These are phyloP conservation scores for Xylaria longipes DNA, from an alignment of 495 filamentous ascomycete genomes.

Conservation along the genomic window DNA sequence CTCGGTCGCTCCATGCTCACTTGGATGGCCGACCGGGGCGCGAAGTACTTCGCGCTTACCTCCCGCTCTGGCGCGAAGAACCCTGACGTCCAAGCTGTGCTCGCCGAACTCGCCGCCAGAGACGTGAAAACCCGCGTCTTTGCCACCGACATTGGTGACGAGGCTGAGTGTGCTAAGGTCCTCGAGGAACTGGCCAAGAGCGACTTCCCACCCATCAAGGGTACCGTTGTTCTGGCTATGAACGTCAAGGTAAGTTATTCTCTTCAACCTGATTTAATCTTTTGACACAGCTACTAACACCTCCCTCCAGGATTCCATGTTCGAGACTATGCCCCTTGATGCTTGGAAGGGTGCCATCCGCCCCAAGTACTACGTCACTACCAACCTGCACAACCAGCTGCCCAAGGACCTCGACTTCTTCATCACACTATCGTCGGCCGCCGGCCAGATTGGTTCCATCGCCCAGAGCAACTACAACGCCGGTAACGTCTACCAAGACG, in stretches of 20 bases:
- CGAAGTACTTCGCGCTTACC: slow-evolving; percentile 56
- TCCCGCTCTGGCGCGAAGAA: slow-evolving; percentile 54
- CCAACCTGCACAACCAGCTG: slow-evolving; percentile 57
- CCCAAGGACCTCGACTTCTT: slow-evolving; percentile 65
- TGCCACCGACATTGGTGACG: slow-evolving; percentile 45
- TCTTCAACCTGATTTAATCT: slow-evolving; percentile 42
- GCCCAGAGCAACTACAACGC: slow-evolving; percentile 58
- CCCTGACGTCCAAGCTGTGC: slow-evolving; percentile 31
- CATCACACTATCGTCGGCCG: slow-evolving; percentile 61
- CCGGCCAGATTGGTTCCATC: slow-evolving; percentile 56
- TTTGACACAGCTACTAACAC: slow-evolving; percentile 14
- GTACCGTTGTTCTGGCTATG: slow-evolving; percentile 52
- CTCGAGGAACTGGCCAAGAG: slow-evolving; percentile 31
- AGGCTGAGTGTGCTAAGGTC: slow-evolving; percentile 24
- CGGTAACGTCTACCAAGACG: slow-evolving; percentile 62
- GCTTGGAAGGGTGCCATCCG: slow-evolving; percentile 46
- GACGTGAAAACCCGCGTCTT: slow-evolving; percentile 35
- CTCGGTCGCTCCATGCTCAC: slow-evolving; percentile 58
- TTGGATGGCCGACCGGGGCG: slow-evolving; percentile 60
- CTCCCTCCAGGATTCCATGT: slow-evolving; percentile 47
- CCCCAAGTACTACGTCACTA: slow-evolving; percentile 55
- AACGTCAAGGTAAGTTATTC: slow-evolving; percentile 48
- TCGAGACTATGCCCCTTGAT: slow-evolving; percentile 54
- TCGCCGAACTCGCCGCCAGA: slow-evolving; percentile 30
- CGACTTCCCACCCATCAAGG: slow-evolving; percentile 56